phyloP scores from a whole-genome alignment of 108 stramenopile species.

The Pelagomonas calceolata region DNA sequence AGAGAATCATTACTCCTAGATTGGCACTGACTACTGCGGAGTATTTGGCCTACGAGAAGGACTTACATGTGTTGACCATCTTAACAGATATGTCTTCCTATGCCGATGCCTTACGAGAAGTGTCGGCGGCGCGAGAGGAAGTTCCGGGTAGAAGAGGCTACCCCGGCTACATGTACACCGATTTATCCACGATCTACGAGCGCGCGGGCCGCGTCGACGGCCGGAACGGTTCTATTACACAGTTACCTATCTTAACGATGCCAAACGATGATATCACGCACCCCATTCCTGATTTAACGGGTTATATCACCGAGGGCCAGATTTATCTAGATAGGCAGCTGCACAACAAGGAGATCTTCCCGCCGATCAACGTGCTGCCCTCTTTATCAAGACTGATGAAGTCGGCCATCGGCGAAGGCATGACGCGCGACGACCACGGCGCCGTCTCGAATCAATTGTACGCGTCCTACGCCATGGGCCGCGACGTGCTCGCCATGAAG shows the following conservation, averaged over 20 bases:
- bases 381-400: constrained; percentile 98
- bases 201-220: constrained; percentile 97
- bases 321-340: constrained; percentile 95
- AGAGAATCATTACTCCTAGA: constrained; percentile 99
- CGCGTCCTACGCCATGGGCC: constrained; percentile 97
- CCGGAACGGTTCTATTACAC: constrained; percentile 96
- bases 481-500: constrained; percentile 99
- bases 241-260: constrained; percentile 99
- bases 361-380: constrained; percentile 98
- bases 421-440: constrained; percentile 95
- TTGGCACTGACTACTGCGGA: constrained; percentile 96
- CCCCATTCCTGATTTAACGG: constrained; percentile 98
- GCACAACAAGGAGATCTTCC: constrained; percentile 97
- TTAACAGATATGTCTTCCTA: constrained; percentile 99
- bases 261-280: constrained; percentile 99
- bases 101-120: constrained; percentile 98
- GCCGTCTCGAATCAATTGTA: constrained; percentile 98
- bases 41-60: constrained; percentile 98
- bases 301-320: constrained; percentile 99
- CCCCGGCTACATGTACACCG: constrained; percentile 99
- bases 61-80: constrained; percentile 96
- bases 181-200: constrained; percentile 98
- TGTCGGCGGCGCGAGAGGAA: constrained; percentile 97
- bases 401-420: constrained; percentile 98
- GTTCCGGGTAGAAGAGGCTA: constrained; percentile 99